These are phyloP conservation scores for Irpex sp. DNA, from an alignment of 1,284 basidiomycete species.

Conservation along the genomic window DNA sequence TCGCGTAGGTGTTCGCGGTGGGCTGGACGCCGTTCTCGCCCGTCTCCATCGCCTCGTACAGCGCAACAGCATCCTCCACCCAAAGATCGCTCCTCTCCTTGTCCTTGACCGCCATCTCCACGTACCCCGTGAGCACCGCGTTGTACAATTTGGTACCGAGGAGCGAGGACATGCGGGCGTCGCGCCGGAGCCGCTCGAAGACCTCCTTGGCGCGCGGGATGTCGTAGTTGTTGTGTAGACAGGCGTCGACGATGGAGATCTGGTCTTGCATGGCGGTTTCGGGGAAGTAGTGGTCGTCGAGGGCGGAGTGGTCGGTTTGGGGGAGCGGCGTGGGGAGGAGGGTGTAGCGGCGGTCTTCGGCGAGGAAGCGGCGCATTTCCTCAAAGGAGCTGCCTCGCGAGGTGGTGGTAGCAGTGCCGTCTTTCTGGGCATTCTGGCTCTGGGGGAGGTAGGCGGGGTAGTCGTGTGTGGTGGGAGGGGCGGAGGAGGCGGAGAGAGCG, in stretches of 20 bases:
- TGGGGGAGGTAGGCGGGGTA: conserved; percentile 35
- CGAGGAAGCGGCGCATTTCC: conserved; percentile 45
- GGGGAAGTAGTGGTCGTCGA: conserved; percentile 55
- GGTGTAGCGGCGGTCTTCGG: conserved; percentile 42
- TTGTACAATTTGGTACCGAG: conserved; percentile 42
- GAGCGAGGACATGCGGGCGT: conserved; percentile 25
- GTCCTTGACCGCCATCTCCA: conserved; percentile 52
- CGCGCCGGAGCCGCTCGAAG: conserved; percentile 54
- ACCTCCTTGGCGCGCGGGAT: conserved; percentile 64
- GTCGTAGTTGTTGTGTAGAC: conserved; percentile 67
- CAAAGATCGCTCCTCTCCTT: conserved; percentile 38
- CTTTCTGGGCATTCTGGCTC: not conserved
- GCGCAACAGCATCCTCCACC: conserved; percentile 52
- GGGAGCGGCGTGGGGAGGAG: conserved; percentile 62
- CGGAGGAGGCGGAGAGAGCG: conserved; percentile 38
- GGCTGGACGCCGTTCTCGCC: conserved; percentile 19
- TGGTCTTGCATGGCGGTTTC: conserved; percentile 62
- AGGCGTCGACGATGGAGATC: conserved; percentile 74
- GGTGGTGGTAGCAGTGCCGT: not conserved
- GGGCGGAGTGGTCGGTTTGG: conserved; percentile 29
- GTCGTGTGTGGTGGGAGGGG: conserved; percentile 30
- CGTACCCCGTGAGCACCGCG: conserved; percentile 56
- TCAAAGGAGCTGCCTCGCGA: conserved; percentile 25
- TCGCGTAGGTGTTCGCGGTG: conserved; percentile 50
- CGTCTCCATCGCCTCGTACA: conserved; percentile 52